Evolutionary conservation across 73 alveolate species (phyloP).

Genomic region (Diophrys appendiculata): DNA sequence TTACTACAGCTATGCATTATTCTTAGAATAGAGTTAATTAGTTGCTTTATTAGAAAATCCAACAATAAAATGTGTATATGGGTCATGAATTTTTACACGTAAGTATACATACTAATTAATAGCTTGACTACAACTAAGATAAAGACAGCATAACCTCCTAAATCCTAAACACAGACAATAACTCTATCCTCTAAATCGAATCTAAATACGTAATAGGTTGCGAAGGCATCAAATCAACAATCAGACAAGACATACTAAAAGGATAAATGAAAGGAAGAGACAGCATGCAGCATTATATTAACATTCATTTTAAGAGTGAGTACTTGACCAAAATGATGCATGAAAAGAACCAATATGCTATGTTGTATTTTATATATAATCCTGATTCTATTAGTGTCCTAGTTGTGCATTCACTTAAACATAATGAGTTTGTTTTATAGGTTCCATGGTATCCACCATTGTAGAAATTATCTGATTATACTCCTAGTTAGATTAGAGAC

Average conservation of each 20-base stretch:
- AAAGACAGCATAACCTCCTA: neutral
- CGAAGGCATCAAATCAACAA: slow-evolving; percentile 68
- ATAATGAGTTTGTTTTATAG: slow-evolving; percentile 64
- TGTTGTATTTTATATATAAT: slow-evolving; percentile 72
- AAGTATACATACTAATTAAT: neutral
- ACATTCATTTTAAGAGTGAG: slow-evolving; percentile 60
- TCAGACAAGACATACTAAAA: slow-evolving; percentile 47
- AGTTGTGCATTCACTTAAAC: slow-evolving; percentile 61
- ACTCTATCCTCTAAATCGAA: slow-evolving; percentile 8
- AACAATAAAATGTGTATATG: neutral
- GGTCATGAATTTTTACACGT: neutral
- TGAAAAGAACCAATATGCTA: slow-evolving; percentile 34
- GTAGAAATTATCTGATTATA: slow-evolving; percentile 35
- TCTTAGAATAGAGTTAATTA: slow-evolving; percentile 24
- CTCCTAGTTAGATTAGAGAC: neutral
- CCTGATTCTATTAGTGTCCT: slow-evolving; percentile 60
- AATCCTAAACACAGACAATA: neutral
- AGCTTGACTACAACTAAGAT: neutral
- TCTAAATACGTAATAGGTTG: slow-evolving; percentile 68
- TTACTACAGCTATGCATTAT: neutral
- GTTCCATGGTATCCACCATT: slow-evolving; percentile 69
- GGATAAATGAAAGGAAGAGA: slow-evolving; percentile 39
- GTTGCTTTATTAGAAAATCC: slow-evolving; percentile 3
- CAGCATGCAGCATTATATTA: slow-evolving; percentile 57
- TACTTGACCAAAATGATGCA: slow-evolving; percentile 22